A percentile compares a stretch with the other conserved stretches of the same genome.
Evolutionary conservation across 139 green algal genomes (phyloP).

Genomic region (Spirogloea muscicola): DNA sequence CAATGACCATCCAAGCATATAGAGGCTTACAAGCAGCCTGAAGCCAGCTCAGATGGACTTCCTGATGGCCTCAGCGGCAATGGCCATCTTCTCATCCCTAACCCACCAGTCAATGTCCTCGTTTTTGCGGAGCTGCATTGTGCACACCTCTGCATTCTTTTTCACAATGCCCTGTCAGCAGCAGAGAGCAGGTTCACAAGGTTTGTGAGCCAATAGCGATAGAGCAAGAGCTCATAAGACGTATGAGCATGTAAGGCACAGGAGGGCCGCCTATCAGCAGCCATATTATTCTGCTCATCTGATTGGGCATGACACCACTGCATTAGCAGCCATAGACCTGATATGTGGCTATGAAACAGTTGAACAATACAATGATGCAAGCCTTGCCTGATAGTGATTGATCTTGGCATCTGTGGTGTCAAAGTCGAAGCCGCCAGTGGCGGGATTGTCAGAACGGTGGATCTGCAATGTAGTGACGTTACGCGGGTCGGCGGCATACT

Average conservation of each 20-base stretch:
- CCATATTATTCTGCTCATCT: too few species aligned
- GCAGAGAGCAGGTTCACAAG: too few species aligned
- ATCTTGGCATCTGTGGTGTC: conserved; percentile 13
- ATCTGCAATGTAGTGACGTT: conserved; percentile 25
- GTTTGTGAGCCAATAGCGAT: too few species aligned
- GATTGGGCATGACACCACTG: too few species aligned
- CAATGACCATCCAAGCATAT: too few species aligned
- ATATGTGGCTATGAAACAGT: too few species aligned
- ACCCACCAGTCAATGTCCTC: conserved; percentile 36
- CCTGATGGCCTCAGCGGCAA: neutral
- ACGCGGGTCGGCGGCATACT: conserved; percentile 6
- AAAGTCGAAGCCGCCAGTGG: conserved; percentile 21
- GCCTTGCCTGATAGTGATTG: conserved; percentile 29
- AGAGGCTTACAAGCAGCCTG: too few species aligned
- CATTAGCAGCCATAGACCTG: too few species aligned
- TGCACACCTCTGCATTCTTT: neutral
- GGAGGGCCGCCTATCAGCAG: too few species aligned
- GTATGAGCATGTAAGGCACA: too few species aligned
- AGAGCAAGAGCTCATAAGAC: too few species aligned
- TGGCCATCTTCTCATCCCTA: conserved; percentile 4
- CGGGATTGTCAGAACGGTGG: conserved; percentile 14
- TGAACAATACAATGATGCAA: too few species aligned
- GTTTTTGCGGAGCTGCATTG: neutral
- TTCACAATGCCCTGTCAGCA: conserved; percentile 18
- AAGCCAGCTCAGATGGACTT: neutral